Conservation (phyloP, 2,329 filamentous ascomycete genomes). For the Clonostachys sp. region DNA sequence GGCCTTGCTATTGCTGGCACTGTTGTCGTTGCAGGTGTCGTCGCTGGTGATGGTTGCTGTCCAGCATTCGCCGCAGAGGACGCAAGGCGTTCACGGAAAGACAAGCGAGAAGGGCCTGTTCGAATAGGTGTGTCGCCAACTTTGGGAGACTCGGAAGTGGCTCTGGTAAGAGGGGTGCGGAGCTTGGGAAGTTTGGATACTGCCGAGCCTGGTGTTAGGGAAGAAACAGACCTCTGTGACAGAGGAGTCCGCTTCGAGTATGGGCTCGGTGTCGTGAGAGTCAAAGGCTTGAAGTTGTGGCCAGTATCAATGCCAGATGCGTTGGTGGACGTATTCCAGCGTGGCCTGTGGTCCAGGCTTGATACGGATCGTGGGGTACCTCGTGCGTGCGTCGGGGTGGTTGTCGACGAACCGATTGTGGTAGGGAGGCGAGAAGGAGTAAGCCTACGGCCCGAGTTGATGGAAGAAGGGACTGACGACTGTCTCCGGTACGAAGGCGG, state of each 20-base stretch:
- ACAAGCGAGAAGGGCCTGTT: slow-evolving; percentile 36
- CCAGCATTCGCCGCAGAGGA: slow-evolving; percentile 33
- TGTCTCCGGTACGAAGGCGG: slow-evolving; percentile 36
- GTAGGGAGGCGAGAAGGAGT: slow-evolving; percentile 38
- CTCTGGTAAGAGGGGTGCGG: slow-evolving; percentile 41
- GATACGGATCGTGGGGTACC: slow-evolving; percentile 36
- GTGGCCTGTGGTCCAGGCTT: slow-evolving; percentile 53
- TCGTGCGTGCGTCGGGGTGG: slow-evolving; percentile 28
- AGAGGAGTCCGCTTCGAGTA: slow-evolving; percentile 41
- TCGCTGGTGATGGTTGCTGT: too few species aligned
- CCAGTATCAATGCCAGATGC: slow-evolving; percentile 59
- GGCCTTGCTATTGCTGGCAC: slow-evolving; percentile 36
- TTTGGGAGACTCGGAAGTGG: slow-evolving; percentile 41
- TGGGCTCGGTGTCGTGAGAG: slow-evolving; percentile 54
- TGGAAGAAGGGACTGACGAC: slow-evolving; percentile 41
- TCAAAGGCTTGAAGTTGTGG: slow-evolving; percentile 62
- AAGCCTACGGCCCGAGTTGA: slow-evolving; percentile 16
- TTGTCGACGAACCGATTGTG: slow-evolving; percentile 45
- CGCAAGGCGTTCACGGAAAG: slow-evolving; percentile 48
- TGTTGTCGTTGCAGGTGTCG: too few species aligned
- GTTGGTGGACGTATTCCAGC: slow-evolving; percentile 69
- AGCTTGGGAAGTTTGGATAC: slow-evolving; percentile 42
- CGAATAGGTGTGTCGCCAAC: slow-evolving; percentile 40
- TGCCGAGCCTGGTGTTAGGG: slow-evolving; percentile 31
- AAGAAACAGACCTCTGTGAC: slow-evolving; percentile 33